A percentile compares a stretch with the other conserved stretches of the same genome.
phyloP scores from a whole-genome alignment of 306 rosid species.

The Pachyrhizus erosus region DNA sequence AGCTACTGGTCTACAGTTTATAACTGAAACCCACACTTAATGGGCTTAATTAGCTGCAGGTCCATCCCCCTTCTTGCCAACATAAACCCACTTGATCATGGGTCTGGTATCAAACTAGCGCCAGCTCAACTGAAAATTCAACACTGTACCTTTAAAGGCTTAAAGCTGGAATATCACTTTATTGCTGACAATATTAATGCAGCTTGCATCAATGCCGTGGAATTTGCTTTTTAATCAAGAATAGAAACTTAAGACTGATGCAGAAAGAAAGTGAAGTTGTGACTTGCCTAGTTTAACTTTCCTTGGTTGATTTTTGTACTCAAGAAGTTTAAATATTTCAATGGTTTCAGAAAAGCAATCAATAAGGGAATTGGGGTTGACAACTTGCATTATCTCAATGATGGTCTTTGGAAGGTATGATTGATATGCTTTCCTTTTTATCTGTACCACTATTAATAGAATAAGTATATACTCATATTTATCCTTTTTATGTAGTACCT shows the following conservation, averaged over 20 bases:
- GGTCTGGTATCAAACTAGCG: not conserved
- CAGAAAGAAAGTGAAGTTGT: slow-evolving; percentile 9
- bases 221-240: slow-evolving; percentile 26
- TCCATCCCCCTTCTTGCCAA: not conserved
- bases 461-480: not conserved
- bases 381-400: slow-evolving; percentile 98
- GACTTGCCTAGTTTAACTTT: slow-evolving; percentile 3
- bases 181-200: not conserved
- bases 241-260: not conserved
- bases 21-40: not conserved
- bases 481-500: slow-evolving; percentile 5
- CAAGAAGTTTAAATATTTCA: slow-evolving; percentile 34
- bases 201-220: slow-evolving; percentile 14
- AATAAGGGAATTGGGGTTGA: slow-evolving; percentile 98
- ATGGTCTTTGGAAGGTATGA: slow-evolving; percentile 98
- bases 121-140: slow-evolving; percentile 21
- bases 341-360: slow-evolving; percentile 71
- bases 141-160: slow-evolving; percentile 8
- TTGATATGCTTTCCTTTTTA: slow-evolving; percentile 24
- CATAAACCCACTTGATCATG: not conserved
- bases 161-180: not conserved
- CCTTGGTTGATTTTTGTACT: slow-evolving; percentile 34
- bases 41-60: not conserved
- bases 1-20: not conserved
- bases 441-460: not conserved